phyloP scores from a whole-genome alignment of 1,284 basidiomycete species.

The Boletus nobilissimus region DNA sequence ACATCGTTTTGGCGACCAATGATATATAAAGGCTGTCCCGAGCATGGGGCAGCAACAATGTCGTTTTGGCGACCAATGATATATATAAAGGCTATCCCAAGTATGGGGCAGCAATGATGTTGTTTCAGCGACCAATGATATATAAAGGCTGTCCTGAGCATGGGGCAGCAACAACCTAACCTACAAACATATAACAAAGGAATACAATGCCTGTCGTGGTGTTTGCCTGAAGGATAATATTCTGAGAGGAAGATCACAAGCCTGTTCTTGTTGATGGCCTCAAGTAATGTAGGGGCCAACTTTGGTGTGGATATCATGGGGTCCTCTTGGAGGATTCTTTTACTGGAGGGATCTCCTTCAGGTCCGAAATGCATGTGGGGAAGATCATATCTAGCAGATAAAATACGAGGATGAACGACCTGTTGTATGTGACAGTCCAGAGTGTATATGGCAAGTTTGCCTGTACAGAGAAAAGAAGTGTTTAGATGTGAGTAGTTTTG shows the following conservation, averaged over 20 bases:
- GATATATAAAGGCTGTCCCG: too few relatives aligned
- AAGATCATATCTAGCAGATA: constrained; percentile 78
- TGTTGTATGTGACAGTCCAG: constrained; percentile 93
- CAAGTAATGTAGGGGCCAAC: constrained; percentile 69
- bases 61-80: too few relatives aligned
- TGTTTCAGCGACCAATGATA: too few relatives aligned
- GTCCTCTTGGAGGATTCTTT: constrained; percentile 45
- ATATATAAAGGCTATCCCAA: too few relatives aligned
- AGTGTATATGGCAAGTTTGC: constrained; percentile 90
- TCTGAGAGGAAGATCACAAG: constrained; percentile 77
- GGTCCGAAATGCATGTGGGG: constrained; percentile 52
- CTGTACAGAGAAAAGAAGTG: constrained; percentile 51
- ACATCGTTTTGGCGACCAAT: too few relatives aligned
- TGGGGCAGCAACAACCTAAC: too few relatives aligned
- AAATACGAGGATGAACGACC: constrained; percentile 86
- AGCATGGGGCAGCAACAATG: too few relatives aligned
- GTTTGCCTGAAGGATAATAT: constrained; percentile 72
- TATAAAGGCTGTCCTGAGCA: too few relatives aligned
- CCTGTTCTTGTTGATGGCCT: constrained; percentile 86
- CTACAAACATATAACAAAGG: constrained; percentile 60
- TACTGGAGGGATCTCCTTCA: constrained; percentile 48
- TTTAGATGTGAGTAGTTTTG: constrained; percentile 3
- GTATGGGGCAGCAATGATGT: too few relatives aligned
- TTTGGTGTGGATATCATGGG: constrained; percentile 31
- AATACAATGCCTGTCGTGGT: constrained; percentile 87